Evolutionary conservation across 2,329 filamentous ascomycete species (phyloP), one percentile per base, ranked within the genome.

Genomic region (Fusarium irregulare): DNA sequence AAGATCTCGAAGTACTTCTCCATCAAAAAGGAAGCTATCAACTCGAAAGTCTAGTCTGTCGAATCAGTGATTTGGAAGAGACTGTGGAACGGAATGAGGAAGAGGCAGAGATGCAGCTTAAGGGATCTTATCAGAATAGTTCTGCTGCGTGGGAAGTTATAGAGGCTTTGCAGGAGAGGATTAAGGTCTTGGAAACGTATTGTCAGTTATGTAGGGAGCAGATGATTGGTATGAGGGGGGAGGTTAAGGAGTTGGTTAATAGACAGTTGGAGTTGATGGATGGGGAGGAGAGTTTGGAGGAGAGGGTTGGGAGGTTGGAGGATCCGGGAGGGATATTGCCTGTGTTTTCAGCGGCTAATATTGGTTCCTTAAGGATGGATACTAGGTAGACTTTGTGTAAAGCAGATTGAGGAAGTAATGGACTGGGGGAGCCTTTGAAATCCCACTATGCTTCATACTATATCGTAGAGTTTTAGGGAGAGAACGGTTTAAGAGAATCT

Each of bases 191-290:
- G 1, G 63, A 66, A n/a, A 61, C 37, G 4, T 54, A 49, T 4
- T 66, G 63, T 7, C 46, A 60, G 0, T 4, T 66, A 0, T 66
- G 66, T 1, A 23, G 37, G 7, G 61, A 66, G 20, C 61, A 66
- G 4, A 66, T 66, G 37, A 18, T 23, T 2, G 30, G 28, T 8
- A 66, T 48, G 1, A 49, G 62, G 4, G 44, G 23, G 4, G 42
- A 66, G 11, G 16, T 66, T 0, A 66, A 41, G 18, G 63, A 66
- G 14, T 6, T 66, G 4, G 48, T 61, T 25, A 66, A 66, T 28
- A 49, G 63, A 4, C 63, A 66, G 18, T 2, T 66, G 11, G 63
- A 66, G 21, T 28, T 66, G n/a, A 60, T 66, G 55, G 63, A 66
- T 18, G 63, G 63, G 1, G 63, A 66, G 12, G 63, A 66, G 21